These are phyloP conservation scores for Mycena latifolia DNA, from an alignment of 768 basidiomycete species.

Conservation along the genomic window DNA sequence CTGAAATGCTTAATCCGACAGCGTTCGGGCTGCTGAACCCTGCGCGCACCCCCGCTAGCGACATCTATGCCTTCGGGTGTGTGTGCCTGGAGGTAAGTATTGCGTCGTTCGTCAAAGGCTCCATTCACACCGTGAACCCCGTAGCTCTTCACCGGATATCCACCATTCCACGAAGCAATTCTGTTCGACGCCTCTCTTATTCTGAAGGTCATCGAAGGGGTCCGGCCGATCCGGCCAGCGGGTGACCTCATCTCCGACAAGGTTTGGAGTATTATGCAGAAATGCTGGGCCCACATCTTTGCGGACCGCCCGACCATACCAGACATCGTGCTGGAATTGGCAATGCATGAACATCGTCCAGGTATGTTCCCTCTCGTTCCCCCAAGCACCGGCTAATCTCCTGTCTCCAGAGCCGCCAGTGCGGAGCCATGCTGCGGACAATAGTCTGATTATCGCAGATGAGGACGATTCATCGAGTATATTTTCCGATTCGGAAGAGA, in stretches of 20 bases:
- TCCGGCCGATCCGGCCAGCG: slow-evolving; percentile 11
- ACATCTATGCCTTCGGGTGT: slow-evolving; percentile 28
- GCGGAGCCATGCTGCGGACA: background rate
- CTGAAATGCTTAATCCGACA: slow-evolving; percentile 28
- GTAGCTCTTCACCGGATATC: slow-evolving; percentile 20
- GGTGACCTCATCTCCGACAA: slow-evolving; percentile 17
- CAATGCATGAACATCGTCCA: background rate
- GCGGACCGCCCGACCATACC: slow-evolving; percentile 24
- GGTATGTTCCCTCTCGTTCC: background rate
- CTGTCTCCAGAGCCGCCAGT: background rate
- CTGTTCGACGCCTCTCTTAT: slow-evolving; percentile 21
- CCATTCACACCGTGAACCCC: background rate
- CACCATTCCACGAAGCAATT: slow-evolving; percentile 27
- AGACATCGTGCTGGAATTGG: slow-evolving; percentile 19
- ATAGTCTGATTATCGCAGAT: background rate
- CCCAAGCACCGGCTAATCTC: background rate
- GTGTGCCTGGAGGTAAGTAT: slow-evolving; percentile 26
- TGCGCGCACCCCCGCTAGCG: slow-evolving; percentile 15
- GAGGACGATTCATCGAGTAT: background rate
- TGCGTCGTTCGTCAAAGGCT: too few relatives aligned
- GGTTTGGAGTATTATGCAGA: slow-evolving; percentile 31
- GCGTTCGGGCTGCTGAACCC: slow-evolving; percentile 19
- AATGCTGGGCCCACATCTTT: slow-evolving; percentile 29
- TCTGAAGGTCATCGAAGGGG: slow-evolving; percentile 20
- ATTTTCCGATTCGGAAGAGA: background rate